phyloP scores from a whole-genome alignment of 73 alveolate genomes.

The Symbiodinium pilosum region DNA sequence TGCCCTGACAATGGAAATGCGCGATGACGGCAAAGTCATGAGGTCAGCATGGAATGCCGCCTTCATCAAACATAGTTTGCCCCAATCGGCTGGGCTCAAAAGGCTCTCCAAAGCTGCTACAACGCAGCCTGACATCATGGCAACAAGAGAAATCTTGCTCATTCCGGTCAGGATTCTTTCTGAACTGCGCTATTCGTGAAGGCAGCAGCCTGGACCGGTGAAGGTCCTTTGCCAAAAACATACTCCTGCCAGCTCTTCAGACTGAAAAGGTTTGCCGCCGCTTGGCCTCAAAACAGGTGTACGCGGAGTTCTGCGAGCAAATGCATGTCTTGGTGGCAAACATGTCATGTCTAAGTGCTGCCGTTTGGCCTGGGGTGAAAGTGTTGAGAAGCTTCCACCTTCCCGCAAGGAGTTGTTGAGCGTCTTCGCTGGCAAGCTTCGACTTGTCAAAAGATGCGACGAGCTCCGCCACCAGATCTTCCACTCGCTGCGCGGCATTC shows the following conservation, averaged over 20 bases:
- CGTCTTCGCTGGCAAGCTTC: neutral
- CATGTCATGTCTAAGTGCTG: no score
- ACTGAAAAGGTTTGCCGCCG: conserved; percentile 80
- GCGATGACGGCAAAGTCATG: no score
- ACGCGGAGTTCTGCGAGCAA: no score
- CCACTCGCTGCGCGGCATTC: conserved; percentile 89
- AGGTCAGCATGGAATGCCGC: no score
- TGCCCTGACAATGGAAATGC: no score
- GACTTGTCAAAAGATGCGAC: neutral
- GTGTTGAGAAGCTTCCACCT: conserved; percentile 63
- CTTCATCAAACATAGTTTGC: no score
- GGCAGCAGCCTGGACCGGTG: conserved; percentile 90
- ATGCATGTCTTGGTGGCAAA: no score
- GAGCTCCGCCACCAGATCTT: conserved; percentile 58
- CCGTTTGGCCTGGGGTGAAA: conserved; percentile 86
- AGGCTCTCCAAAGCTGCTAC: no score
- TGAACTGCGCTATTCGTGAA: conserved; percentile 74
- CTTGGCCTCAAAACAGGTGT: no score
- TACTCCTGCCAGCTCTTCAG: conserved; percentile 82
- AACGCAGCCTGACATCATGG: no score
- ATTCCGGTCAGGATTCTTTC: neutral
- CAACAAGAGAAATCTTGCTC: no score
- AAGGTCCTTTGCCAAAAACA: conserved; percentile 83
- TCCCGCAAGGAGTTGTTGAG: conserved; percentile 46
- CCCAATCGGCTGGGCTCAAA: no score